A percentile compares a stretch with the other conserved stretches of the same genome.
Evolutionary conservation across 139 green algal genomes (phyloP).

Genomic region (Volvox africanus): DNA sequence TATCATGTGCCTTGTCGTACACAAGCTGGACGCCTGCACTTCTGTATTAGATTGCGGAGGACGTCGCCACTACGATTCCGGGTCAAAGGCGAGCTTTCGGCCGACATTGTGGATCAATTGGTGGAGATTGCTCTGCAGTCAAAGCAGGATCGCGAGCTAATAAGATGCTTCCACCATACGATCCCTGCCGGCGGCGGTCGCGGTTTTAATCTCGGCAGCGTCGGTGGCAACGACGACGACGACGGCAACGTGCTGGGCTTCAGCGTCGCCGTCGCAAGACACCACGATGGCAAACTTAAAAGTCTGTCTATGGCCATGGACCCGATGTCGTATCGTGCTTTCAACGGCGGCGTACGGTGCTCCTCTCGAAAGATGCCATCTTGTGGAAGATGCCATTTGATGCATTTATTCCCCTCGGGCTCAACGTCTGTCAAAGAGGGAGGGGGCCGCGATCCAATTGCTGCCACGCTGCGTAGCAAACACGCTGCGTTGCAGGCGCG

Average conservation of each 20-base stretch:
- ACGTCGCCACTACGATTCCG: no score
- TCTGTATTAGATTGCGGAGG: not conserved
- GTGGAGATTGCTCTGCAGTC: not conserved
- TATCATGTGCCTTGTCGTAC: not conserved
- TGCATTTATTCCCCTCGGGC: conserved; percentile 52
- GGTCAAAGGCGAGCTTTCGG: no score
- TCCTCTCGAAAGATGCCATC: conserved; percentile 54
- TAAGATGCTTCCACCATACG: not conserved
- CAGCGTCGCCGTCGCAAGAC: conserved; percentile 16
- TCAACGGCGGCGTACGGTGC: conserved; percentile 15
- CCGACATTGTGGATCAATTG: not conserved
- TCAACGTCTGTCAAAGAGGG: conserved; percentile 49
- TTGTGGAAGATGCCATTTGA: conserved; percentile 53
- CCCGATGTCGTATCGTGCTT: conserved; percentile 40
- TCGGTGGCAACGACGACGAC: not conserved
- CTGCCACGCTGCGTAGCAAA: conserved; percentile 13
- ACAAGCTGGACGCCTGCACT: not conserved
- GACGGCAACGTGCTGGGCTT: conserved; percentile 27
- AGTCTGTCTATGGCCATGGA: conserved; percentile 29
- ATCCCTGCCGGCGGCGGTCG: not conserved
- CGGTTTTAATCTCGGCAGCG: no score
- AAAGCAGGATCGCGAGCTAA: not conserved
- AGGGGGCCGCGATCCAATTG: not conserved
- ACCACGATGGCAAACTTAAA: not conserved
- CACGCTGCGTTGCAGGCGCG: not conserved